Base-by-base conservation (phyloP, 2,329 filamentous ascomycete species). In the Neofusicoccum ribis region DNA sequence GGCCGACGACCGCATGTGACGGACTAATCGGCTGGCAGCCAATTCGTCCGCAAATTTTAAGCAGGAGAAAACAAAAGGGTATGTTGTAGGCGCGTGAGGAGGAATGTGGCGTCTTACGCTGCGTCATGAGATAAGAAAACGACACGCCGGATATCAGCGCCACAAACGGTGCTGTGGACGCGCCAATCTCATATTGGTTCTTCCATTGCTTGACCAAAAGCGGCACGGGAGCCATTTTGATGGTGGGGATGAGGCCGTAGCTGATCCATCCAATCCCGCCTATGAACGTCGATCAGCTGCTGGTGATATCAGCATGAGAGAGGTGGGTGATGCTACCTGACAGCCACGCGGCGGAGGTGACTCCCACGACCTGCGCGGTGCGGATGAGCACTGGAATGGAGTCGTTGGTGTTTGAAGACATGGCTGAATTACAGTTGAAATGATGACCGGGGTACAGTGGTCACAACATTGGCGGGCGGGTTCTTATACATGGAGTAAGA, bases 191-290 rank as follows among this genome's bases (percentile, higher is more conserved):
- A 64, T 65, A 73, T 9, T 66, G 56, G 17, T 62, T 59, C 27
- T 63, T 62, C 70, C 71, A 74, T 69, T 74, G 71, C 66, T 70
- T 66, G 27, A 67, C 68, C 2, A 60, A 41, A 2, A 70, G 51
- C 15, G 69, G 67, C 12, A 63, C 51, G 4, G 71, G 67, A 14
- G 70, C 67, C 8, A 69, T 60, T n/a, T 66, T 51, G 14, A 69
- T 46, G 5, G 69, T 63, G 5, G 72, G 69, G 15, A 73, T 65
- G 31, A 62, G 50, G n/a, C 67, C 54, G 62, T 65, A 43, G 43
- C 67, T 70, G 56, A 70, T 41, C 52, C 37, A 60, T 9, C 46
- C 52, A 20, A 50, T 37, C 15, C 36, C 37, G 12, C 63, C 63
- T 65, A 20, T 20, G 17, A 39, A 41, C 12, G 31, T 17, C 20